phyloP scores from a whole-genome alignment of 768 basidiomycete genomes.

The Leucocoprinus leucothites region DNA sequence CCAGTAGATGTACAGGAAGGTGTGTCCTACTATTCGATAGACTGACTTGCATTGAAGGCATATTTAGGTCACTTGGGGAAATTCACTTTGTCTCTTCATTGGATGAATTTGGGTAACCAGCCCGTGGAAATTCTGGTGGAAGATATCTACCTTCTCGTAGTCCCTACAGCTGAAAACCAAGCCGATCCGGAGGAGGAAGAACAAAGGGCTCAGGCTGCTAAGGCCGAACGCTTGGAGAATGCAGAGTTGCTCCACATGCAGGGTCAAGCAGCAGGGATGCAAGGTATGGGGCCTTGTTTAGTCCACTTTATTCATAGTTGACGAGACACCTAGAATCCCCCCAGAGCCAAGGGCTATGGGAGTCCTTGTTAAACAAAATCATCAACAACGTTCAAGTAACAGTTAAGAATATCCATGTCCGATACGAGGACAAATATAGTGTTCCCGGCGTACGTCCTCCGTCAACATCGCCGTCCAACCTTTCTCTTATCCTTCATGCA shows the following conservation, averaged over 20 bases:
- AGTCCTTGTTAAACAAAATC: conserved; percentile 82
- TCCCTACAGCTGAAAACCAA: conserved; percentile 69
- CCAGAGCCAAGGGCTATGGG: conserved; percentile 83
- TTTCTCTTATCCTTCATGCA: background rate
- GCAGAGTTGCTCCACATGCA: conserved; percentile 80
- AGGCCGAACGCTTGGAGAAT: conserved; percentile 84
- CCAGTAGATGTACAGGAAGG: conserved; percentile 96
- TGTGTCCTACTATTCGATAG: conserved; percentile 21
- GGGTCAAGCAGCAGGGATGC: conserved; percentile 46
- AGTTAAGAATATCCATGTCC: conserved; percentile 91
- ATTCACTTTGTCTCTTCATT: conserved; percentile 82
- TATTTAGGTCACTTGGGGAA: conserved; percentile 76
- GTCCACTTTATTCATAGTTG: background rate
- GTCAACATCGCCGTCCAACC: background rate
- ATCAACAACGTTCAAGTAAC: conserved; percentile 97
- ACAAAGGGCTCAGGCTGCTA: conserved; percentile 74
- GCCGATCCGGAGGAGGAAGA: conserved; percentile 85
- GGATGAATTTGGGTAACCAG: conserved; percentile 85
- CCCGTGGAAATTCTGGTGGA: conserved; percentile 91
- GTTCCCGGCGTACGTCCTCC: conserved; percentile 75
- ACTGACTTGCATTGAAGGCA: background rate
- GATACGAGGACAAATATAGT: conserved; percentile 94
- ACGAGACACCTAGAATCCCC: conserved; percentile 39
- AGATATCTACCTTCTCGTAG: conserved; percentile 92
- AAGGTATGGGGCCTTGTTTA: conserved; percentile 32